Base-by-base conservation (phyloP, 1,284 basidiomycete species). In the Exobasidium cylindrosporum region DNA sequence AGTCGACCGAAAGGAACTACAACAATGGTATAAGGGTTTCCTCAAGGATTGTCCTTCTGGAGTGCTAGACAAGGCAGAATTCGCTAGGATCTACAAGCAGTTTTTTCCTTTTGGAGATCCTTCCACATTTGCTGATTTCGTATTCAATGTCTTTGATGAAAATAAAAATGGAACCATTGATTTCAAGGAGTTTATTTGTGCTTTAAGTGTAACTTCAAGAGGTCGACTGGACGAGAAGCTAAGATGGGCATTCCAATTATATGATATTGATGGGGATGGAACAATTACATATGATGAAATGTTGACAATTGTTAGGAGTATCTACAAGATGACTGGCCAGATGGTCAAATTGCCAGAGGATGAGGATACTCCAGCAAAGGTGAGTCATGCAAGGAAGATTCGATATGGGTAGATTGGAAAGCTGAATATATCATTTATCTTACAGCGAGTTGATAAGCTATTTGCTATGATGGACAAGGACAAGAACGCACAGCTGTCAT, bases 21-120 rank as follows among this genome's bases (percentile, higher is more conserved):
- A 98, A 84, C 94, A 97, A 86, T 99, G 96, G 95, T 96, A 97
- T 86, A 97, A 97, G 82, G 95, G 95, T 54, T 98, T 97, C 83
- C 87, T 95, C 79, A 97, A 95, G 83, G 96, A 99, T 83, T 99
- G 96, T 81, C 96, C 96, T 0, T 91, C 92, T 3, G 96, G 96
- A 49, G 90, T 93, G 74, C 87, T 99, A 72, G 91, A 97, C 86
- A 96, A 93, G 85, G 84, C 87, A 60, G 95, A 96, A 81, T 99
- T 99, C 82, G 87, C 89, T 78, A 89, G 91, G 81, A 98, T 99
- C 85, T 99, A 98, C 86, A 93, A 95, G 81, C 95, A 98, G 61
- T 81, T 98, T 89, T 97, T 97, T 85, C 95, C 95, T 26, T 99
- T 99, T 77, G 96, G 96, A 62, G 96, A 99, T 81, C 95, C 96